A percentile compares a stretch with the other conserved stretches of the same genome.
These are phyloP conservation scores for Pyrenula aspistea DNA, from an alignment of 495 filamentous ascomycete species.

Conservation along the genomic window DNA sequence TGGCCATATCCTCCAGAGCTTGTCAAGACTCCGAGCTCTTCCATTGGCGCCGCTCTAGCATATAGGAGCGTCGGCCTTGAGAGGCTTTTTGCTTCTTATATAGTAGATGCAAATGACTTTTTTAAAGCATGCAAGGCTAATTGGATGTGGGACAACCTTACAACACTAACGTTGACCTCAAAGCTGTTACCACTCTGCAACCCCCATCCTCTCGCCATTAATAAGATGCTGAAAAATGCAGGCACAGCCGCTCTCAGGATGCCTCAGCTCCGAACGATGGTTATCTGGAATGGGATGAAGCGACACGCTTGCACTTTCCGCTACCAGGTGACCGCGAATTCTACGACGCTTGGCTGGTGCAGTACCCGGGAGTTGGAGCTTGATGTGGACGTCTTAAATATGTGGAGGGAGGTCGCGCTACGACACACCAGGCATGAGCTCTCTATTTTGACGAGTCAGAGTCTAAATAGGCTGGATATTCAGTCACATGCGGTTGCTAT, in stretches of 20 bases:
- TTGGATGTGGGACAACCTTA: background rate
- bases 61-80: constrained; percentile 9
- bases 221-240: constrained; percentile 7
- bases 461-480: background rate
- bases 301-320: constrained; percentile 21
- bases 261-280: constrained; percentile 24
- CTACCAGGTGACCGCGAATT: constrained; percentile 14
- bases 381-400: constrained; percentile 14
- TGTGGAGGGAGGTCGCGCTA: constrained; percentile 24
- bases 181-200: constrained; percentile 17
- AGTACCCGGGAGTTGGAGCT: constrained; percentile 22
- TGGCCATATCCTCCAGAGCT: background rate
- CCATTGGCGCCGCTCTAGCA: background rate
- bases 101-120: constrained; percentile 2
- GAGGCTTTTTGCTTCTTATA: constrained; percentile 8
- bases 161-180: constrained; percentile 10
- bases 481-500: constrained; percentile 7
- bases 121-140: background rate
- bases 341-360: constrained; percentile 21
- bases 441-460: background rate
- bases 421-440: constrained; percentile 7
- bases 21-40: constrained; percentile 5
- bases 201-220: constrained; percentile 6
- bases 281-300: constrained; percentile 26
- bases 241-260: constrained; percentile 21